phyloP scores from a whole-genome alignment of 2,329 filamentous ascomycete species.

The Claviceps spartinae region DNA sequence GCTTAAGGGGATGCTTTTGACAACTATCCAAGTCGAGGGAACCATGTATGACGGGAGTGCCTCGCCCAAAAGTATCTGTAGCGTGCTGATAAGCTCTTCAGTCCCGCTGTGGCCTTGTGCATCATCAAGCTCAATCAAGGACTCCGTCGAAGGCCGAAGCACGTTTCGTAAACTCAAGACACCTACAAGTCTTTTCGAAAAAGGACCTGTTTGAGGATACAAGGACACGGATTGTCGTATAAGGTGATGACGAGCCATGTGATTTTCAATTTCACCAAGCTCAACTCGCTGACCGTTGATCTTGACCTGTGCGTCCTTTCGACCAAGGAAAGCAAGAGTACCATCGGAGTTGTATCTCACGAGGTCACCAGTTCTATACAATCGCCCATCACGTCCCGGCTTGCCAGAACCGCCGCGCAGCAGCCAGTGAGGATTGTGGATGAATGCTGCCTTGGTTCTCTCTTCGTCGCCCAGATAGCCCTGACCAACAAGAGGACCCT shows the following conservation, averaged over 20 bases:
- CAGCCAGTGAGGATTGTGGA: conserved; percentile 27
- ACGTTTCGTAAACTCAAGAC: conserved; percentile 1
- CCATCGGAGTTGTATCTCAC: conserved; percentile 15
- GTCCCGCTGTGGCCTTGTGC: background rate
- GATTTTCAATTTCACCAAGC: conserved; percentile 17
- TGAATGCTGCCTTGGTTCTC: conserved; percentile 31
- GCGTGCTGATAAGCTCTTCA: conserved; percentile 3
- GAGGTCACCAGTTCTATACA: conserved; percentile 24
- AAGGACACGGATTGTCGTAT: background rate
- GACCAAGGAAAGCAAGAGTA: conserved; percentile 16
- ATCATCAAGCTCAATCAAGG: background rate
- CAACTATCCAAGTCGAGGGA: background rate
- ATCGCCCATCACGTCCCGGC: conserved; percentile 15
- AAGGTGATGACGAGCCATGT: background rate
- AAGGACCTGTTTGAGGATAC: background rate
- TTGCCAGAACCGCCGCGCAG: background rate
- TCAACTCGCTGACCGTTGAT: conserved; percentile 37
- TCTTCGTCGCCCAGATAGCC: conserved; percentile 33
- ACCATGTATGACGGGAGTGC: conserved; percentile 3
- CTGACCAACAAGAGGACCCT: conserved; percentile 31
- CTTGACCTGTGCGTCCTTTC: conserved; percentile 37
- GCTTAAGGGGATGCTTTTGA: conserved; percentile 6
- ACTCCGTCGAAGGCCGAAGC: background rate
- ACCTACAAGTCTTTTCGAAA: background rate
- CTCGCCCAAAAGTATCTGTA: conserved; percentile 6